These are phyloP conservation scores for Hymenoscyphus fructigenus DNA, from an alignment of 2,329 filamentous ascomycete genomes.

Conservation along the genomic window DNA sequence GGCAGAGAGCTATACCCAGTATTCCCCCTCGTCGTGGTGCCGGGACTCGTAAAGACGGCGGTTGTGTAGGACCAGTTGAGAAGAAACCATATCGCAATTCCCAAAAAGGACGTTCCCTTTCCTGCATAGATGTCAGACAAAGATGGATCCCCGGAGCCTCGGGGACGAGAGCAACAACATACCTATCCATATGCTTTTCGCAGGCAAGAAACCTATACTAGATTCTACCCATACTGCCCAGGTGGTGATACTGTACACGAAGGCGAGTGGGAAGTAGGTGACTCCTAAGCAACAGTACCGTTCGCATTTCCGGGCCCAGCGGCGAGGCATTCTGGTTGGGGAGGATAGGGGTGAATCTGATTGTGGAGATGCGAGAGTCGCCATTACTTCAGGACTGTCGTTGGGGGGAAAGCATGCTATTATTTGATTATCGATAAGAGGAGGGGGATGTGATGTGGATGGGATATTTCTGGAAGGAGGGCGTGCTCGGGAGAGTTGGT, in stretches of 20 bases:
- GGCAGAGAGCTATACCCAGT: conserved; percentile 79
- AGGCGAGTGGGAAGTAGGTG: conserved; percentile 82
- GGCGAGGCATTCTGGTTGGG: conserved; percentile 50
- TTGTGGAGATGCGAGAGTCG: conserved; percentile 24
- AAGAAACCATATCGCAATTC: conserved; percentile 70
- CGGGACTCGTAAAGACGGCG: conserved; percentile 90
- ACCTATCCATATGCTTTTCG: conserved; percentile 58
- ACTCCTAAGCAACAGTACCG: conserved; percentile 77
- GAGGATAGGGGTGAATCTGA: conserved; percentile 37
- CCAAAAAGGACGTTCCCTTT: conserved; percentile 57
- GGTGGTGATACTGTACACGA: conserved; percentile 86
- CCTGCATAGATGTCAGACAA: conserved; percentile 42
- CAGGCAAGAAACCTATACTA: conserved; percentile 62
- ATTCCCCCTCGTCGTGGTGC: conserved; percentile 59
- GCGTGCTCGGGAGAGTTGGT: background rate
- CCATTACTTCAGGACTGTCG: conserved; percentile 24
- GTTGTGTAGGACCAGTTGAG: conserved; percentile 88
- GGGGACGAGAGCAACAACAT: conserved; percentile 30
- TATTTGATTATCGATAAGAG: background rate
- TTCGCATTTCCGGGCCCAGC: conserved; percentile 70
- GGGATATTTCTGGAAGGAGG: background rate
- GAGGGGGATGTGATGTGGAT: background rate
- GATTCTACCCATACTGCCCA: conserved; percentile 92
- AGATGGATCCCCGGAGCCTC: background rate
- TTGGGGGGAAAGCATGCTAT: background rate